Evolutionary conservation across 1,284 basidiomycete genomes (phyloP).

Genomic region (Termitomyces sp.): DNA sequence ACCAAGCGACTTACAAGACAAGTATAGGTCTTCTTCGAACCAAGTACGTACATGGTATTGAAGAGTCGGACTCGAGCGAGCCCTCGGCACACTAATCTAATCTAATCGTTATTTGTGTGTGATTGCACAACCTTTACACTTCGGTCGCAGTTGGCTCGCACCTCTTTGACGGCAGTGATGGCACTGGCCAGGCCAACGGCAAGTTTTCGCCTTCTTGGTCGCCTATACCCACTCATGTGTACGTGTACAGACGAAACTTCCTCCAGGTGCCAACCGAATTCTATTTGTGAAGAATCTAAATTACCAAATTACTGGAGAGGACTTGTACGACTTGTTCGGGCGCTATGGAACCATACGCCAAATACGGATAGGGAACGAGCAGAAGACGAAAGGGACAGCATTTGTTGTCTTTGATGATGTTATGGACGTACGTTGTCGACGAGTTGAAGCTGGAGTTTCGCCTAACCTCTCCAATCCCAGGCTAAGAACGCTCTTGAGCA

Average conservation of each 20-base stretch:
- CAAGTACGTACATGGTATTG: background rate
- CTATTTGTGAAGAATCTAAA: conserved; percentile 89
- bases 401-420: conserved; percentile 91
- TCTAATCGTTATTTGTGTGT: conserved; percentile 12
- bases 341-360: conserved; percentile 97
- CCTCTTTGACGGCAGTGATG: conserved; percentile 33
- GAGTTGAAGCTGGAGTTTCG: conserved; percentile 1
- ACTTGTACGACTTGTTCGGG: conserved; percentile 96
- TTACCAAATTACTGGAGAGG: conserved; percentile 91
- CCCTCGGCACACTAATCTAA: background rate
- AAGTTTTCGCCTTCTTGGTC: conserved; percentile 22
- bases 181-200: conserved; percentile 63
- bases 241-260: conserved; percentile 58
- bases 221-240: conserved; percentile 2
- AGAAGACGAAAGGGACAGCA: conserved; percentile 93
- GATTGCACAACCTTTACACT: conserved; percentile 1
- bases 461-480: conserved; percentile 34
- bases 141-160: background rate
- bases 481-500: conserved; percentile 96
- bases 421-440: conserved; percentile 67
- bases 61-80: background rate
- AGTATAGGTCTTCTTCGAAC: background rate
- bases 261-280: conserved; percentile 80
- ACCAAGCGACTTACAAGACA: background rate
- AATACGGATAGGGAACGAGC: conserved; percentile 88